phyloP scores from a whole-genome alignment of 768 basidiomycete species.

The Tephrocybe sp. region DNA sequence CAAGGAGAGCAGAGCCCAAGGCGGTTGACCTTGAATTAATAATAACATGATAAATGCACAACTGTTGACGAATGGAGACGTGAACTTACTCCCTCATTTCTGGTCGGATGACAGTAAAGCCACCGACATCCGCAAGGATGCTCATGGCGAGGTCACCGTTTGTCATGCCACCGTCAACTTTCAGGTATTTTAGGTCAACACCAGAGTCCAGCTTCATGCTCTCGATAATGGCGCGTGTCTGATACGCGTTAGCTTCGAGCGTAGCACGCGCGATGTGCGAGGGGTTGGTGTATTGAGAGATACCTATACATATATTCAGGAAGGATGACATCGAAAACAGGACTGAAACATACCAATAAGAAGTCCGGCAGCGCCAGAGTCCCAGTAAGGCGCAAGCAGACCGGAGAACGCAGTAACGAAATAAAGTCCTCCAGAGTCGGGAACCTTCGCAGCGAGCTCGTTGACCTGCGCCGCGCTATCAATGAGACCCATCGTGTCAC shows the following conservation, averaged over 20 bases:
- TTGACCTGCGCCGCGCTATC: constrained; percentile 81
- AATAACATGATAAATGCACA: no score
- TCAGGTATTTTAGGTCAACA: constrained; percentile 75
- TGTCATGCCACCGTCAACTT: constrained; percentile 98
- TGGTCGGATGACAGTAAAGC: constrained; percentile 88
- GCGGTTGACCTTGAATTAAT: constrained; percentile 76
- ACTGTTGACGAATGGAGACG: background rate
- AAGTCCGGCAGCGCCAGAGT: constrained; percentile 83
- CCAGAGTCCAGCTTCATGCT: constrained; percentile 93
- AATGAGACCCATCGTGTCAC: constrained; percentile 88
- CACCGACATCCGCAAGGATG: constrained; percentile 84
- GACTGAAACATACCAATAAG: constrained; percentile 58
- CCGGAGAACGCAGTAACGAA: constrained; percentile 98
- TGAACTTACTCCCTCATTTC: constrained; percentile 90
- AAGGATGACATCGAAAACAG: background rate
- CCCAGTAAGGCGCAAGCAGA: constrained; percentile 97
- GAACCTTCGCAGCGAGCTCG: constrained; percentile 70
- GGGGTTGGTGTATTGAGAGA: constrained; percentile 87
- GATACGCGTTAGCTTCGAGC: constrained; percentile 94
- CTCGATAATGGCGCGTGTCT: constrained; percentile 92
- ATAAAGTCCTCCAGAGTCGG: constrained; percentile 85
- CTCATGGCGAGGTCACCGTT: constrained; percentile 89
- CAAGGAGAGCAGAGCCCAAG: constrained; percentile 90
- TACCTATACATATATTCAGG: constrained; percentile 34
- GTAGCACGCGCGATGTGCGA: constrained; percentile 94